Evolutionary conservation across 2,329 filamentous ascomycete genomes (phyloP).

Genomic region (Fusarium hainanense): DNA sequence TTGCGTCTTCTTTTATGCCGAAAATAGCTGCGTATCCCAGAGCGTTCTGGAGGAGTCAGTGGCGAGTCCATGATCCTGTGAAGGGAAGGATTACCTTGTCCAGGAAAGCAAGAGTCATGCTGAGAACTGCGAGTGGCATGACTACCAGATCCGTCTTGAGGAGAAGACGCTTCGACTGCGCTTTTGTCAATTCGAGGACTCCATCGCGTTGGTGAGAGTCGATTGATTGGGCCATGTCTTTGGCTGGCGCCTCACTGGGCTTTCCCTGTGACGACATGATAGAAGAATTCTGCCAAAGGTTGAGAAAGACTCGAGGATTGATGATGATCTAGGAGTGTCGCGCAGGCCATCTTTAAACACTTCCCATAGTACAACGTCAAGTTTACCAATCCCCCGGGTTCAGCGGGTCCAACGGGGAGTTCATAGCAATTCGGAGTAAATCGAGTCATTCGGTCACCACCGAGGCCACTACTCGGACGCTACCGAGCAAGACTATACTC

Average conservation of each 20-base stretch:
- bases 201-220: neutral
- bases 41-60: neutral
- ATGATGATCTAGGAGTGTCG: neutral
- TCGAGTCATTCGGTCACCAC: slow-evolving; percentile 1
- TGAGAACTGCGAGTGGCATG: slow-evolving; percentile 12
- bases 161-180: neutral
- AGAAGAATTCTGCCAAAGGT: too few species aligned
- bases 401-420: slow-evolving; percentile 21
- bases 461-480: neutral
- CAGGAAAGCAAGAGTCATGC: neutral
- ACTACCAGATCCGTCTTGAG: slow-evolving; percentile 25
- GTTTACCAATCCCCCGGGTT: slow-evolving; percentile 2
- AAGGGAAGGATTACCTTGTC: neutral
- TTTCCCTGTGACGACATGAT: neutral
- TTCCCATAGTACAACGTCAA: neutral
- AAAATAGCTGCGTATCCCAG: slow-evolving; percentile 34
- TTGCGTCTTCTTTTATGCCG: slow-evolving; percentile 36
- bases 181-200: neutral
- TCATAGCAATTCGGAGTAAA: slow-evolving; percentile 11
- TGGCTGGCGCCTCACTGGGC: neutral
- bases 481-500: neutral
- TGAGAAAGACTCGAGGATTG: too few species aligned
- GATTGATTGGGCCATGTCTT: neutral
- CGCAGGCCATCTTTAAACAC: neutral
- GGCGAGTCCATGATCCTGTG: rapidly evolving